phyloP scores from a whole-genome alignment of 2,329 filamentous ascomycete genomes.

The Talaromyces albobiverticillius region DNA sequence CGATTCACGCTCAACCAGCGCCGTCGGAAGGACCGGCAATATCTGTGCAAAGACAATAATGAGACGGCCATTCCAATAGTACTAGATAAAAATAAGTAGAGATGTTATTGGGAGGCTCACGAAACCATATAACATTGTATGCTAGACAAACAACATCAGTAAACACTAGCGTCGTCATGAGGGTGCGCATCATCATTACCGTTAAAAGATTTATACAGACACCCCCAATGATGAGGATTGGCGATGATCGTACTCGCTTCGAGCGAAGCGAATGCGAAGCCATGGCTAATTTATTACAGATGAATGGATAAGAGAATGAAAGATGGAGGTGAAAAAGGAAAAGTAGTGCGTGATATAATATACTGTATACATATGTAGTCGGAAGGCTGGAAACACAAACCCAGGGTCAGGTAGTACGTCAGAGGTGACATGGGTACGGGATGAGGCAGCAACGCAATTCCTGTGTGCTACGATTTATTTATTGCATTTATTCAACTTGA shows the following conservation, averaged over 20 bases:
- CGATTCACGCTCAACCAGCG: not conserved
- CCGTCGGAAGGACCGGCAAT: not conserved
- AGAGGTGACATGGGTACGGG: too few species aligned
- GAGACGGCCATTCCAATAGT: not conserved
- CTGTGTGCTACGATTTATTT: too few species aligned
- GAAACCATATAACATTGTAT: not conserved
- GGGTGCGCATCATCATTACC: not conserved
- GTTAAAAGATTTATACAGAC: not conserved
- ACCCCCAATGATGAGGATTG: not conserved
- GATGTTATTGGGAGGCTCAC: not conserved
- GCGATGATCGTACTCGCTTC: not conserved
- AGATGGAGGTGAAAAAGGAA: not conserved
- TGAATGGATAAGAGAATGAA: too few species aligned
- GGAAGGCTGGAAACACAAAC: too few species aligned
- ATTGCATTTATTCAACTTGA: too few species aligned
- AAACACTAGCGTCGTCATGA: not conserved
- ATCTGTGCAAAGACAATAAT: not conserved
- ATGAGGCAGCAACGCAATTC: too few species aligned
- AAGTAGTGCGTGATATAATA: not conserved
- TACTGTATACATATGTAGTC: too few species aligned
- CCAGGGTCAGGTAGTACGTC: too few species aligned
- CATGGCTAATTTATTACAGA: too few species aligned
- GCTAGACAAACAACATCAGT: not conserved
- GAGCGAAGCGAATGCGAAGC: too few species aligned
- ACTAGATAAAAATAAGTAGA: not conserved